phyloP scores from a whole-genome alignment of 495 filamentous ascomycete species.

The Talaromyces stipitatus region DNA sequence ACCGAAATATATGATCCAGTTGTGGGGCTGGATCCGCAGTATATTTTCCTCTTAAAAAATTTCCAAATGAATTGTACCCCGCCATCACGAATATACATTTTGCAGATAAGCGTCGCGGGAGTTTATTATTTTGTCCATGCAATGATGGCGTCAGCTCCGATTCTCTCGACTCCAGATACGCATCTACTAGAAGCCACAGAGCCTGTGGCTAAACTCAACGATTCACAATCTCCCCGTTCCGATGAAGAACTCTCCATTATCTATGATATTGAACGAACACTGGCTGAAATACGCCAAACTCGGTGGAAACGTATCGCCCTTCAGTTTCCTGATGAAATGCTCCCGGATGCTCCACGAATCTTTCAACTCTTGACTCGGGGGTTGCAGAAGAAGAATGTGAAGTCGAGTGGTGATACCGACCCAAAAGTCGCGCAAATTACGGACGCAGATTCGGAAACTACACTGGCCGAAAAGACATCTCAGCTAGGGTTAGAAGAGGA shows the following conservation, averaged over 20 bases:
- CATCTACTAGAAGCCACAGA: conserved; percentile 58
- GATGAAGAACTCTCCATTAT: conserved; percentile 67
- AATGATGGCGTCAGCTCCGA: conserved; percentile 52
- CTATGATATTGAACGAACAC: conserved; percentile 83
- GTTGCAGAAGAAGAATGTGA: conserved; percentile 34
- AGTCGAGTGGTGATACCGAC: not conserved
- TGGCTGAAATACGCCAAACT: conserved; percentile 61
- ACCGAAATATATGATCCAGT: not conserved
- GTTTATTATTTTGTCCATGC: not conserved
- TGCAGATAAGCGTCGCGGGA: not conserved
- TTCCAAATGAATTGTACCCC: conserved; percentile 4
- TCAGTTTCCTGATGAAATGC: conserved; percentile 90
- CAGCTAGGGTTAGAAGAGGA: conserved; percentile 24
- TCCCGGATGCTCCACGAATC: conserved; percentile 76
- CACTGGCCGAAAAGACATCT: conserved; percentile 19
- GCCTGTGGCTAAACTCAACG: conserved; percentile 17
- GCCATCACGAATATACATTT: not conserved
- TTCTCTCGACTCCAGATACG: conserved; percentile 82
- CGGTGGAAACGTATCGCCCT: conserved; percentile 74
- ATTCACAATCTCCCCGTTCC: conserved; percentile 26
- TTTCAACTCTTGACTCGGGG: conserved; percentile 58
- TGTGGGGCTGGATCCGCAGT: conserved; percentile 3
- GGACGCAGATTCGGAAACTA: conserved; percentile 13
- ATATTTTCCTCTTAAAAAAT: conserved; percentile 9
- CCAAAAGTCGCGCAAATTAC: not conserved